Conservation (phyloP, 345 rosid species). For the Erysimum cheiranthoides region DNA sequence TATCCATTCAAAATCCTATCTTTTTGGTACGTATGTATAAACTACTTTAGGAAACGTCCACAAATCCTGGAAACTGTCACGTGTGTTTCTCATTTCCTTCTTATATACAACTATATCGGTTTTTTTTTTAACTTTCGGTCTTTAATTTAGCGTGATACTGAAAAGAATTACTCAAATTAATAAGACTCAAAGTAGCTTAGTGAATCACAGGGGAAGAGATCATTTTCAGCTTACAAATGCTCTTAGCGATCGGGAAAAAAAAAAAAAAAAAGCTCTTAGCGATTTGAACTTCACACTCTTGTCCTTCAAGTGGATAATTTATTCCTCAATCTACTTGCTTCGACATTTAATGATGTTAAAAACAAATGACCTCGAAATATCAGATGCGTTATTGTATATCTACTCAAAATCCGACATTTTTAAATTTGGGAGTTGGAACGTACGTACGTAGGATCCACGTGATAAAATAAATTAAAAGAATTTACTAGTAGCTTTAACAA, state of each 20-base stretch:
- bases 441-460: constrained; percentile 44
- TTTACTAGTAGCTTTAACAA: constrained; percentile 21
- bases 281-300: not conserved
- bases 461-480: constrained; percentile 19
- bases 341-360: constrained; percentile 9
- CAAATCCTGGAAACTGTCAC: constrained; percentile 27
- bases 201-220: not conserved
- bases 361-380: constrained; percentile 1
- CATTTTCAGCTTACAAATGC: not conserved
- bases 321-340: not conserved
- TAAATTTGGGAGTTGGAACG: constrained; percentile 28
- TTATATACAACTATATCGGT: constrained; percentile 16
- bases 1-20: not conserved
- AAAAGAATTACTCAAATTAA: constrained; percentile 1
- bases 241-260: constrained; percentile 3
- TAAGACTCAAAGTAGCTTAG: constrained; percentile 6
- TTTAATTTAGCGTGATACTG: not conserved
- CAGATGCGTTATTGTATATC: not conserved
- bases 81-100: constrained; percentile 32
- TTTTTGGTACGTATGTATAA: not conserved
- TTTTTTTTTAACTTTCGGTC: not conserved
- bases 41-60: constrained; percentile 27
- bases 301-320: not conserved
- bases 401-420: constrained; percentile 16
- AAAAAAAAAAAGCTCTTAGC: too few species aligned